Evolutionary conservation across 768 basidiomycete genomes (phyloP).

Genomic region (Amylocystis lapponica): DNA sequence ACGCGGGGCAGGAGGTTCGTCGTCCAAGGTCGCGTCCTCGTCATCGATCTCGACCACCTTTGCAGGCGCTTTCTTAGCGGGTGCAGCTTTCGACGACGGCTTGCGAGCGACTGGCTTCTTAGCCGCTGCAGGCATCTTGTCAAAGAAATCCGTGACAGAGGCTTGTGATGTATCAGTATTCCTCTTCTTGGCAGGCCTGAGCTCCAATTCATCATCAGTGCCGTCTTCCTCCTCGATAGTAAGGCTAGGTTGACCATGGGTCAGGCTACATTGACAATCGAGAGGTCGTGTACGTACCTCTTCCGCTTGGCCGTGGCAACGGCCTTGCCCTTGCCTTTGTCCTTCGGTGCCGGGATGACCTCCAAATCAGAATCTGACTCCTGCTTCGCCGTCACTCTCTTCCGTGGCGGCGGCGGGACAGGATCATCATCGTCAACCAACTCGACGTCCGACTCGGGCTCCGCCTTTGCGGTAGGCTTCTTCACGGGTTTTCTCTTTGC

Average conservation of each 20-base stretch:
- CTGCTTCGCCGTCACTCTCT: slow-evolving; percentile 27
- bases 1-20: slow-evolving; percentile 35
- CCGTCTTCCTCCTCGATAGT: slow-evolving; percentile 32
- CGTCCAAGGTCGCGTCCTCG: slow-evolving; percentile 32
- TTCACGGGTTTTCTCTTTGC: slow-evolving; percentile 38
- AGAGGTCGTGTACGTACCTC: slow-evolving; percentile 36
- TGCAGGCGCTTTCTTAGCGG: slow-evolving; percentile 47
- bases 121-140: slow-evolving; percentile 33
- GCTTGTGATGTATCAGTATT: slow-evolving; percentile 28
- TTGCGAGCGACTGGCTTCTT: slow-evolving; percentile 32
- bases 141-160: slow-evolving; percentile 56
- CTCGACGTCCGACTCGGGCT: slow-evolving; percentile 42
- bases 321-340: slow-evolving; percentile 41
- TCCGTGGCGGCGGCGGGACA: slow-evolving; percentile 27
- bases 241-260: background rate
- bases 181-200: slow-evolving; percentile 53
- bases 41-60: slow-evolving; percentile 37
- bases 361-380: slow-evolving; percentile 42
- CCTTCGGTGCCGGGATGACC: slow-evolving; percentile 17
- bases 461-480: slow-evolving; percentile 29
- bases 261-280: background rate
- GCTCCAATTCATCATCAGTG: slow-evolving; percentile 31
- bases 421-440: slow-evolving; percentile 28
- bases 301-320: slow-evolving; percentile 51
- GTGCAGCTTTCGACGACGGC: slow-evolving; percentile 33